Percentiles rank a stretch among this genome's conserved stretches.
Conservation (phyloP, 2,329 filamentous ascomycete genomes). For the Cephalotrichum gorgonifer region DNA sequence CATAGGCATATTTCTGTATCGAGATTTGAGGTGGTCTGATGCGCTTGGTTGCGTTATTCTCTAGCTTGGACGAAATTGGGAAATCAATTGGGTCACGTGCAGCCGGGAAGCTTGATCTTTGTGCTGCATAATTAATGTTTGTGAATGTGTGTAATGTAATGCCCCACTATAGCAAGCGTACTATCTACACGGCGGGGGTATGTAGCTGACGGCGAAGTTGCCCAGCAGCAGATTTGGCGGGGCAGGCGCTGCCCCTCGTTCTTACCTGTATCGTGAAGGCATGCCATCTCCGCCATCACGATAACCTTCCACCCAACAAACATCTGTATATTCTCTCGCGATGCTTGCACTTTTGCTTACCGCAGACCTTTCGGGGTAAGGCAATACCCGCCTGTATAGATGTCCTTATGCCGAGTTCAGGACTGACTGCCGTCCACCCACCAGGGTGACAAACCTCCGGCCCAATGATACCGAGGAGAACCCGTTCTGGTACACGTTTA, state of each 20-base stretch:
- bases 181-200: no score
- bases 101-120: no score
- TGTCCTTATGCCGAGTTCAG: neutral
- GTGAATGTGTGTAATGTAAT: no score
- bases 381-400: slow-evolving; percentile 3
- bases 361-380: slow-evolving; percentile 60
- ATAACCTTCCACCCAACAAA: no score
- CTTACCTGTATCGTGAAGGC: no score
- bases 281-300: no score
- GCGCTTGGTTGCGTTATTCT: neutral
- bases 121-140: no score
- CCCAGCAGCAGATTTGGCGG: no score
- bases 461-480: slow-evolving; percentile 71
- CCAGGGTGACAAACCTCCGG: slow-evolving; percentile 79
- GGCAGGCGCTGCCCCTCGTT: no score
- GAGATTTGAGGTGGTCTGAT: slow-evolving; percentile 5
- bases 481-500: slow-evolving; percentile 96
- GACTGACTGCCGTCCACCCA: neutral
- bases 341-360: slow-evolving; percentile 32
- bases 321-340: no score
- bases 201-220: no score
- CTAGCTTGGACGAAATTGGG: neutral
- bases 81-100: slow-evolving; percentile 1
- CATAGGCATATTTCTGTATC: neutral
- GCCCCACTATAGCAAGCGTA: no score